Evolutionary conservation across 768 basidiomycete species (phyloP).

Genomic region (Amanita rimosa): DNA sequence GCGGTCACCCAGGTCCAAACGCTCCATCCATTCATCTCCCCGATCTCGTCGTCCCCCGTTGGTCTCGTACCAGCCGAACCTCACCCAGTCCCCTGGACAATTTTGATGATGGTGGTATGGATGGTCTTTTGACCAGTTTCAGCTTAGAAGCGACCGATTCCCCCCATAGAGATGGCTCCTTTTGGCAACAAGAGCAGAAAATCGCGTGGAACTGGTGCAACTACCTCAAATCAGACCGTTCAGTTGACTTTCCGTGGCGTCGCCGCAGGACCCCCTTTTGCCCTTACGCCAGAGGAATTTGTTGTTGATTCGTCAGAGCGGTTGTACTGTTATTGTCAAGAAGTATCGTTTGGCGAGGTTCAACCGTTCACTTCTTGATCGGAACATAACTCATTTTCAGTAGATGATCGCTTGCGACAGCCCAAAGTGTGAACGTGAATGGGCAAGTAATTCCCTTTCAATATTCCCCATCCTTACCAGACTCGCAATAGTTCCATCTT

Average conservation of each 20-base stretch:
- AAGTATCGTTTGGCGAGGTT: conserved; percentile 73
- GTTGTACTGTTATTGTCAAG: conserved; percentile 75
- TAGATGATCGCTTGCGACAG: conserved; percentile 88
- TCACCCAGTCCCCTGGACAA: conserved; percentile 3
- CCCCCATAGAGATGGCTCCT: neutral
- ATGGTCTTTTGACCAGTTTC: neutral
- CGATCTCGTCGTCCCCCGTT: conserved; percentile 48
- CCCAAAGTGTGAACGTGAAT: conserved; percentile 61
- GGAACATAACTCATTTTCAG: conserved; percentile 2
- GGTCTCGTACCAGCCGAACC: conserved; percentile 31
- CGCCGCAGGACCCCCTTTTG: neutral
- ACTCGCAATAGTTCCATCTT: conserved; percentile 51
- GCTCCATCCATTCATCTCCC: conserved; percentile 43
- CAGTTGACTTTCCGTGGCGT: conserved; percentile 3
- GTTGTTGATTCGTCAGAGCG: conserved; percentile 35
- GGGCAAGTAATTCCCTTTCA: conserved; percentile 41
- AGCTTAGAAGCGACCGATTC: neutral
- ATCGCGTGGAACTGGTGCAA: neutral
- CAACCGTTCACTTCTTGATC: conserved; percentile 14
- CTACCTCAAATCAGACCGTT: neutral
- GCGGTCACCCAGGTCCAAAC: conserved; percentile 20
- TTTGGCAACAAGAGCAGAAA: neutral
- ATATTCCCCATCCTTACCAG: neutral
- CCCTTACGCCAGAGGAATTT: conserved; percentile 7
- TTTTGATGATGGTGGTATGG: conserved; percentile 1